Percentiles rank a stretch among this genome's conserved stretches.
Conservation (phyloP, 2,329 filamentous ascomycete species). For the Penicillium crustosum region DNA sequence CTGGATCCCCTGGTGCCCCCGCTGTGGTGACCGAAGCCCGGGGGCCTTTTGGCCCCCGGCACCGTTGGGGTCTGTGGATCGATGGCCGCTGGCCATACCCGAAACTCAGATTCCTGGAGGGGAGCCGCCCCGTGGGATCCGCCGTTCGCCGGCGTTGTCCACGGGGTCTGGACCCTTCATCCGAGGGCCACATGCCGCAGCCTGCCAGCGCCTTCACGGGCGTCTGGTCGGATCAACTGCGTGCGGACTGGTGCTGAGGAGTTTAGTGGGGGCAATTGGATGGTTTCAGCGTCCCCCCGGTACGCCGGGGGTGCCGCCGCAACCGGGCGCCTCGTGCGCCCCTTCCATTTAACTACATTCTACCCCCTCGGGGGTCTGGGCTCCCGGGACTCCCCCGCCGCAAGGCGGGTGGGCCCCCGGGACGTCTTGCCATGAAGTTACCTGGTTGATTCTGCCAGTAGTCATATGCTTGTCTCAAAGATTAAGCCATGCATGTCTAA, state of each 20-base stretch:
- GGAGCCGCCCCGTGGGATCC: constrained; percentile 7
- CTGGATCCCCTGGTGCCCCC: no score
- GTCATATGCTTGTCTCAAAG: constrained; percentile 3
- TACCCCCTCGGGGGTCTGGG: neutral
- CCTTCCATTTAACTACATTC: no score
- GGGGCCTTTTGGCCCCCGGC: neutral
- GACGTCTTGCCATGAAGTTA: neutral
- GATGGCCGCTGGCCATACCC: constrained; percentile 5
- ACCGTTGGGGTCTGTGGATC: constrained; percentile 1
- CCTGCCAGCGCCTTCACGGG: neutral
- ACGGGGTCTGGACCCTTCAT: constrained; percentile 4
- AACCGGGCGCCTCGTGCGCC: no score
- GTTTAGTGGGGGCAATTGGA: constrained; percentile 5
- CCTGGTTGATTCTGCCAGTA: constrained; percentile 6
- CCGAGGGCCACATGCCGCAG: constrained; percentile 6
- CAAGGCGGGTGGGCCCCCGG: neutral
- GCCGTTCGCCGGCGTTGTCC: constrained; percentile 3
- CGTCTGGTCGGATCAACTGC: neutral
- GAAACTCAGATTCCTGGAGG: constrained; percentile 8
- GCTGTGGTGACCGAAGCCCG: no score
- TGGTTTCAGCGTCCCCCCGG: no score
- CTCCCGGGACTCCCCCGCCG: neutral
- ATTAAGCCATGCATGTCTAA: constrained; percentile 5
- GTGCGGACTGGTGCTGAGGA: constrained; percentile 7
- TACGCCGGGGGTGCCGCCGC: no score